phyloP scores from a whole-genome alignment of 148 eudicot genomes.

The Silene conica region DNA sequence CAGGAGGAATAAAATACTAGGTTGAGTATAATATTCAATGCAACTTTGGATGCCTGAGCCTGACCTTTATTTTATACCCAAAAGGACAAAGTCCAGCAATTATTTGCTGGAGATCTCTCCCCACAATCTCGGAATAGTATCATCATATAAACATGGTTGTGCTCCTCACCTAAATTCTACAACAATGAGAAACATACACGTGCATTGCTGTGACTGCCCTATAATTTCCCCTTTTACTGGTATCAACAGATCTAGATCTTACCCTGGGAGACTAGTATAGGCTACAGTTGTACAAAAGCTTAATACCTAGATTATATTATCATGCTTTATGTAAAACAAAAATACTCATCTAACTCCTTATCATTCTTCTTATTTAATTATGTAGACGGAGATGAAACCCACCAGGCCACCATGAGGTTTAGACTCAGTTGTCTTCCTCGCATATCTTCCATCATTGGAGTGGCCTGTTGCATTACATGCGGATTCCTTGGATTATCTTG shows the following conservation, averaged over 20 bases:
- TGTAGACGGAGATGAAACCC: background rate
- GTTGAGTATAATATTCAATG: constrained; percentile 4
- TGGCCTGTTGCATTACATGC: constrained; percentile 3
- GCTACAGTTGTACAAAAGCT: background rate
- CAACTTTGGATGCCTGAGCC: constrained; percentile 24
- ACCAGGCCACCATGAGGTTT: constrained; percentile 6
- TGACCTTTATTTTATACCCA: constrained; percentile 14
- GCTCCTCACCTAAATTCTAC: constrained; percentile 21
- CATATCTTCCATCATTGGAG: constrained; percentile 1
- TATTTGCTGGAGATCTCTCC: constrained; percentile 19
- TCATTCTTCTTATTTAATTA: constrained; percentile 14
- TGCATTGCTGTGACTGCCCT: constrained; percentile 20
- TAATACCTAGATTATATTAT: constrained; percentile 6
- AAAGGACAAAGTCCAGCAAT: constrained; percentile 20
- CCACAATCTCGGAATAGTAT: constrained; percentile 28
- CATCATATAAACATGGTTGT: constrained; percentile 1
- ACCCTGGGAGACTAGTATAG: constrained; percentile 10
- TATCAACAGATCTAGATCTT: constrained; percentile 30
- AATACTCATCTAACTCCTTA: constrained; percentile 11
- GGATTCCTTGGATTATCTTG: constrained; percentile 28
- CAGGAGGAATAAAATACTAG: constrained; percentile 7
- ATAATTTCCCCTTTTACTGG: constrained; percentile 25
- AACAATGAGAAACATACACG: constrained; percentile 23
- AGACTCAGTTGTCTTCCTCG: constrained; percentile 2
- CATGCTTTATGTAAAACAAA: background rate